Percentiles rank a stretch among this genome's conserved stretches.
Conservation (phyloP, 1,284 basidiomycete species). For the Ustilago curta region DNA sequence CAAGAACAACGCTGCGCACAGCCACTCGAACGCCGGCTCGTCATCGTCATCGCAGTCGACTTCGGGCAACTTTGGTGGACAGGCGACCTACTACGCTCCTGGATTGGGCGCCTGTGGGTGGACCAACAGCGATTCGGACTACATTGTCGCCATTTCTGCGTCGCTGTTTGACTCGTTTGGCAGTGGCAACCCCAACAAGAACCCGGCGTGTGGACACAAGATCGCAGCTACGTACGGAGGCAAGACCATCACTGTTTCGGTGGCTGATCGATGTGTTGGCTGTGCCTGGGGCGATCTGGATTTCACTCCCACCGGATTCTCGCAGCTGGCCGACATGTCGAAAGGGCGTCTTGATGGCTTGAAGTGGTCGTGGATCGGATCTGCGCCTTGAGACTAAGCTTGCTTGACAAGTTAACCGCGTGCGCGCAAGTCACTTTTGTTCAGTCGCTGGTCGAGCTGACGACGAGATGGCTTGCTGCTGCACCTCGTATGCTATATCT, state of each 20-base stretch:
- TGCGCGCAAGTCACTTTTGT: background rate
- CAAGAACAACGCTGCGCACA: conserved; percentile 34
- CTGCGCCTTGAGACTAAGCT: conserved; percentile 17
- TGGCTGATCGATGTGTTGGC: conserved; percentile 60
- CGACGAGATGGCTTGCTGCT: background rate
- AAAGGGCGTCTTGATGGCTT: conserved; percentile 53
- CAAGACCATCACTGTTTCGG: conserved; percentile 58
- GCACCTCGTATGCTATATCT: background rate
- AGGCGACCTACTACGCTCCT: conserved; percentile 61
- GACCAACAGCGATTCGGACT: conserved; percentile 54
- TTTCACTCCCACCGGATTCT: conserved; percentile 57
- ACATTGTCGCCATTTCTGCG: conserved; percentile 62
- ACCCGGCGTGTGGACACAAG: conserved; percentile 62
- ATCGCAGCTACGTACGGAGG: conserved; percentile 58
- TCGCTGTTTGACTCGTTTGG: conserved; percentile 55
- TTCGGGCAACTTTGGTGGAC: conserved; percentile 64
- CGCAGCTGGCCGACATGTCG: conserved; percentile 40
- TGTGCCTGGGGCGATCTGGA: conserved; percentile 57
- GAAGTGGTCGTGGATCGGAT: conserved; percentile 55
- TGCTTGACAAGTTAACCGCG: no score
- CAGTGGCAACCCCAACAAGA: conserved; percentile 62
- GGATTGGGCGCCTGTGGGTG: conserved; percentile 64
- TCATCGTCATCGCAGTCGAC: conserved; percentile 66
- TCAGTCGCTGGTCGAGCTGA: conserved; percentile 15
- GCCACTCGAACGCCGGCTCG: conserved; percentile 40